Evolutionary conservation across 2,329 filamentous ascomycete genomes (phyloP).

Genomic region (Pseudocercospora cruenta): DNA sequence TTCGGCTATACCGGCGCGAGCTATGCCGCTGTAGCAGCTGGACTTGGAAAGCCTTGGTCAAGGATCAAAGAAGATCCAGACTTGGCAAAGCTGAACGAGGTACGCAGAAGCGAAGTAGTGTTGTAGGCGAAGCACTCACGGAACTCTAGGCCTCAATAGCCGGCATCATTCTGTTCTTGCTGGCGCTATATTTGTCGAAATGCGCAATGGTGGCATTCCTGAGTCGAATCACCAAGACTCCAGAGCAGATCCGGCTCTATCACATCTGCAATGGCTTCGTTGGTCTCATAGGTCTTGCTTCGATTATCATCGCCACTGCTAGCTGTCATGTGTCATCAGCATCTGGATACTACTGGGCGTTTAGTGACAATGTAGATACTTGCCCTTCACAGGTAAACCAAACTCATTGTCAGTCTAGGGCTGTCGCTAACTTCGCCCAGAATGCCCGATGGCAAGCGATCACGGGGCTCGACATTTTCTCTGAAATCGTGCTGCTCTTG

Average conservation of each 20-base stretch:
- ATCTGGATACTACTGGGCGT: slow-evolving; percentile 37
- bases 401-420: background rate
- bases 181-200: slow-evolving; percentile 38
- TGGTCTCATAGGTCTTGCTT: slow-evolving; percentile 33
- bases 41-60: slow-evolving; percentile 35
- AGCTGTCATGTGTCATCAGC: slow-evolving; percentile 29
- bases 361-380: slow-evolving; percentile 28
- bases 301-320: slow-evolving; percentile 35
- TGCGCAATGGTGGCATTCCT: slow-evolving; percentile 39
- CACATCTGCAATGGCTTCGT: slow-evolving; percentile 31
- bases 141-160: slow-evolving; percentile 31
- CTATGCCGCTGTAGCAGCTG: slow-evolving; percentile 35
- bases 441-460: slow-evolving; percentile 42
- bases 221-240: slow-evolving; percentile 37
- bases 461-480: slow-evolving; percentile 45
- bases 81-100: slow-evolving; percentile 31
- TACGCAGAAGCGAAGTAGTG: slow-evolving; percentile 18
- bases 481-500: slow-evolving; percentile 39
- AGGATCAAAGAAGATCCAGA: slow-evolving; percentile 21
- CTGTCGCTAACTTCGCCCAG: slow-evolving; percentile 24
- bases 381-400: slow-evolving; percentile 35
- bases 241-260: slow-evolving; percentile 32
- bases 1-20: slow-evolving; percentile 34
- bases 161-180: slow-evolving; percentile 35
- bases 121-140: slow-evolving; percentile 8